phyloP scores from a whole-genome alignment of 371 early-diverging fungal genomes.

The Capillidium heterosporum region DNA sequence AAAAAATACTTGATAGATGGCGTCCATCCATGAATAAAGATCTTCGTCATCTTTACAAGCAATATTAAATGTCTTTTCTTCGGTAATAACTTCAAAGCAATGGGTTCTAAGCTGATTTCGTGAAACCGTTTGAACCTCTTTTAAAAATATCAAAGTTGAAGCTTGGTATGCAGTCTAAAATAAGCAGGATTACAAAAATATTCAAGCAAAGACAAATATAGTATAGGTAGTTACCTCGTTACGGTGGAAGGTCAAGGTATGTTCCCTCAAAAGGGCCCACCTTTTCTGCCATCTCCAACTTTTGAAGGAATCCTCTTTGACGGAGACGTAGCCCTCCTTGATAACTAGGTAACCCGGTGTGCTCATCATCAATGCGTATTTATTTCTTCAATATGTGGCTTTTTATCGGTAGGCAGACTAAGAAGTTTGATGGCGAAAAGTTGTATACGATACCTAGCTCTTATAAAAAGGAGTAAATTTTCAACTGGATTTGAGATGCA shows the following conservation, averaged over 20 bases:
- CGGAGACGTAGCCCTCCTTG: conserved; percentile 63
- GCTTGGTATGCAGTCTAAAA: conserved; percentile 46
- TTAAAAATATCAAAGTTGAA: conserved; percentile 62
- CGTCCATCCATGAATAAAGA: conserved; percentile 91
- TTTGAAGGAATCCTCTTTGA: conserved; percentile 76
- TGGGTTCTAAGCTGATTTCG: conserved; percentile 70
- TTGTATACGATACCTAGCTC: too few species aligned
- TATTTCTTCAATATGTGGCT: too few species aligned
- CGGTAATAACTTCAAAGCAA: conserved; percentile 77
- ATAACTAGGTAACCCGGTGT: conserved; percentile 20
- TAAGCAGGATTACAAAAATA: not conserved
- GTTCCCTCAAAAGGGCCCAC: conserved; percentile 72
- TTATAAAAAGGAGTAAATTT: too few species aligned
- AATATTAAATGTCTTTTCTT: conserved; percentile 67
- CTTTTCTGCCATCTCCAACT: conserved; percentile 89
- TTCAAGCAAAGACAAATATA: not conserved
- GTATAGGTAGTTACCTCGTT: conserved; percentile 47
- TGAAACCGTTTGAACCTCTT: conserved; percentile 64
- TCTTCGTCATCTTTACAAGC: conserved; percentile 85
- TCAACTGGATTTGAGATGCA: too few species aligned
- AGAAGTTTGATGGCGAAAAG: too few species aligned
- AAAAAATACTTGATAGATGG: conserved; percentile 53
- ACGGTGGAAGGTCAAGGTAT: conserved; percentile 81
- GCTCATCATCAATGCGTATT: not conserved
- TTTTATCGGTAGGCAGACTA: too few species aligned